A percentile compares a stretch with the other conserved stretches of the same genome.
Evolutionary conservation across 768 basidiomycete genomes (phyloP).

Genomic region (Auricularia sp.): DNA sequence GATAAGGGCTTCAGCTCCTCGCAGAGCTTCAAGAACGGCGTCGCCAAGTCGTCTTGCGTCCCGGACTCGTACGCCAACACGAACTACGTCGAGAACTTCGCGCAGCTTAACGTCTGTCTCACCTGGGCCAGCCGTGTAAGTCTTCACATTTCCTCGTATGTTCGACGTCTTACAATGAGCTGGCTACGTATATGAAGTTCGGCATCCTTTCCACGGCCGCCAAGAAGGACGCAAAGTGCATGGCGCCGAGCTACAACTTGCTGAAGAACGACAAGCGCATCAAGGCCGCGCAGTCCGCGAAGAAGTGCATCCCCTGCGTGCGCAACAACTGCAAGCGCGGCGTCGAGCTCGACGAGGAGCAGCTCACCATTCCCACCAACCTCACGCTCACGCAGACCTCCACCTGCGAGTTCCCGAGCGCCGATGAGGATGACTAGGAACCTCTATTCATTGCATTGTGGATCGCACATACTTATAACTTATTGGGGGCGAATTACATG

Average conservation of each 20-base stretch:
- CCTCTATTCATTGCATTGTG: no score
- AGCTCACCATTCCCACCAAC: no score
- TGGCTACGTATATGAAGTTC: background rate
- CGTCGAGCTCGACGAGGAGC: no score
- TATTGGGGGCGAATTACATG: no score
- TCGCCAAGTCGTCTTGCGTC: background rate
- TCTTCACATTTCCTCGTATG: background rate
- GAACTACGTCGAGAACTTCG: background rate
- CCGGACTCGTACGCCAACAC: background rate
- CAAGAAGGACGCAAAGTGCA: background rate
- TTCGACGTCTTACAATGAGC: background rate
- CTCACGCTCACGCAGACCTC: no score
- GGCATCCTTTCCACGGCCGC: background rate
- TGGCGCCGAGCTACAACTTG: background rate
- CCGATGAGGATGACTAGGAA: no score
- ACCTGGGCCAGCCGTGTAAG: background rate
- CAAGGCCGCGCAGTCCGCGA: background rate
- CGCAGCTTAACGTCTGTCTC: background rate
- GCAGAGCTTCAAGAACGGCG: background rate
- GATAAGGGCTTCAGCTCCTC: background rate
- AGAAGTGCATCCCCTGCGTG: background rate
- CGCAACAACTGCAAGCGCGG: no score
- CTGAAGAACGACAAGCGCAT: background rate
- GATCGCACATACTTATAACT: no score
- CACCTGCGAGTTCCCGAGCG: no score